Base-by-base conservation (phyloP, 768 basidiomycete species). In the Collybiopsis confluens region DNA sequence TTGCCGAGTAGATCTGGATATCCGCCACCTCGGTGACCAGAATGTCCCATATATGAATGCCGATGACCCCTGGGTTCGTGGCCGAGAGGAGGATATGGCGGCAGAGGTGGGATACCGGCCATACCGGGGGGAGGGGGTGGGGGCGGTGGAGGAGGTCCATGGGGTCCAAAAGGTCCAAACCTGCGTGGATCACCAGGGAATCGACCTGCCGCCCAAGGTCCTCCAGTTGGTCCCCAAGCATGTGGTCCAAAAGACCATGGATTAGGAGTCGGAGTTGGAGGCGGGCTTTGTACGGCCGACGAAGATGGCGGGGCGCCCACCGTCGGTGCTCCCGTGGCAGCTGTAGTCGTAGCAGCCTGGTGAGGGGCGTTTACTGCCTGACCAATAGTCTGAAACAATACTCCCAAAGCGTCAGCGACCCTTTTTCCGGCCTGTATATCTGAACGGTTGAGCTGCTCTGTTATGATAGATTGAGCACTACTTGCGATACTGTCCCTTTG, bases 341-440 rank as follows among this genome's bases (percentile, higher is more conserved):
- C 27, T 24, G 36, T 27, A 23, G 23, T 8, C 41, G n/a, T 42
- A 23, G 6, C n/a, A 6, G 23, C n/a, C 6, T 5, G 13, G 30
- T 33, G 30, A 13, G 52, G 52, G 7, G 11, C 11, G 18, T 33
- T 33, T 6, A 53, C 44, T 28, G 59, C 59, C 45, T 71, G 61
- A 16, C 74, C 77, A n/a, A 90, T 70, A 21, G 78, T 67, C 38
- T 77, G 78, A 55, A 88, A 72, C 28, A 91, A 68, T 43, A 73
- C 73, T 5, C 77, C 80, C 27, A 92, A 66, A 7, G 84, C 81
- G 26, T 86, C 81, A 3, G 84, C 77, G 15, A 90, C 79, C 47
- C 80, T 73, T 40, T 73, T 71, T 13, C 82, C 79, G 1, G 89
- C 88, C 58, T 86, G 83, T 59, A 81, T 80, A 61, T 91, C 88